phyloP scores from a whole-genome alignment of 2,329 filamentous ascomycete species.

The Hymenoscyphus fructigenus region DNA sequence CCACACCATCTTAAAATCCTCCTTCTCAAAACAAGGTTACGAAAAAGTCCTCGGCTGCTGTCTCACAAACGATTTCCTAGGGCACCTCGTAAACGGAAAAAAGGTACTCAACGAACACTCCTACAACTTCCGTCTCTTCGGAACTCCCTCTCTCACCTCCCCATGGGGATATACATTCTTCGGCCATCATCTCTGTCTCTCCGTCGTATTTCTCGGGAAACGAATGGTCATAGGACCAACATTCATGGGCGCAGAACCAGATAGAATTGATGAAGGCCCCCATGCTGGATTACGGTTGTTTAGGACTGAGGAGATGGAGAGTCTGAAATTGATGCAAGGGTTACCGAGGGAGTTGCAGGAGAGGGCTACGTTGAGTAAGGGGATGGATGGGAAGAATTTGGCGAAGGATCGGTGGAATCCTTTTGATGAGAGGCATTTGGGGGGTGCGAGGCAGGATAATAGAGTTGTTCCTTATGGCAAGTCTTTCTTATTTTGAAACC shows the following conservation, averaged over 20 bases:
- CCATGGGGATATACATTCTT: constrained; percentile 47
- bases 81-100: constrained; percentile 32
- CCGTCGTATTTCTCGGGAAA: constrained; percentile 62
- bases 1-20: constrained; percentile 30
- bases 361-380: constrained; percentile 36
- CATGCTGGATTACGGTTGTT: constrained; percentile 31
- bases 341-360: constrained; percentile 31
- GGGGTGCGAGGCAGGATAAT: constrained; percentile 78
- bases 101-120: constrained; percentile 34
- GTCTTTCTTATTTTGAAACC: neutral
- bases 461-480: constrained; percentile 64
- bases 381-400: constrained; percentile 36
- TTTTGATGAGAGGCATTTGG: constrained; percentile 76
- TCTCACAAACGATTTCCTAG: constrained; percentile 33
- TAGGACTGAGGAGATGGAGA: constrained; percentile 28
- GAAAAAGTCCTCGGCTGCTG: constrained; percentile 32
- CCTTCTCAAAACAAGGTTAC: constrained; percentile 29
- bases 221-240: constrained; percentile 71
- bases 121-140: constrained; percentile 34
- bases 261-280: constrained; percentile 42
- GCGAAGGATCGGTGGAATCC: constrained; percentile 69
- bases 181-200: constrained; percentile 76
- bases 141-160: constrained; percentile 25
- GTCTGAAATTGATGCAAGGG: constrained; percentile 34
- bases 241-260: constrained; percentile 80